Evolutionary conservation across 306 rosid species (phyloP), one percentile per base, ranked within the genome.

Genomic region (Prunus fruticosa): DNA sequence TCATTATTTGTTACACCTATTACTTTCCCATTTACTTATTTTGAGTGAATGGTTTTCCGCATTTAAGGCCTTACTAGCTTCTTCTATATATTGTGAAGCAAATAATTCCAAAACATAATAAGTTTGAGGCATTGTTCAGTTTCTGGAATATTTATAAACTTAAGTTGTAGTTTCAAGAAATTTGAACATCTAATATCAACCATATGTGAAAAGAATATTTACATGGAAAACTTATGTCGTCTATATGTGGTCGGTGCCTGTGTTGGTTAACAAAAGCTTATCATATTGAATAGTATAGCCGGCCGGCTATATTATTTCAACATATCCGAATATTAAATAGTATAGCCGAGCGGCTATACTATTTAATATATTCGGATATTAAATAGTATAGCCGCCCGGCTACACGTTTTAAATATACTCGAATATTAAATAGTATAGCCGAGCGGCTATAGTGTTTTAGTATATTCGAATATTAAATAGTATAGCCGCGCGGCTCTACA

Each of bases 101-200:
- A 51, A 49, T 69, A 10, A 11, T 11, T 22, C 47, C 43, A 28
- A 46, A 25, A 62, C 23, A 27, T 27, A 27, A n/a, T 57, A 64
- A 32, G 15, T 22, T n/a, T 49, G 71, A 32, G 19, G 79, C 56
- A 67, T 76, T 23, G 38, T 45, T 6, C 47, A 16, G 57, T 76
- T 53, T 49, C 65, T 30, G 46, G 30, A 51, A 30, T 64, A 20
- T 53, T 10, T 41, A 72, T 13, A 49, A 72, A 14, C 41, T 72
- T 64, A 57, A 51, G 23, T 57, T 72, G 53, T 41, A 15, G 7
- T 43, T 58, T 22, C 34, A 23, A 13, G 53, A 58, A 63, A 32
- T 49, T 30, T 50, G 11, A 78, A 78, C 9, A 8, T 67, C 53
- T 22, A 28, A 20, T 64, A 50, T 72, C 45, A 69, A 30, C 34